Evolutionary conservation across 164 flowering plant genomes (phyloP).

Genomic region (Buxus sempervirens): DNA sequence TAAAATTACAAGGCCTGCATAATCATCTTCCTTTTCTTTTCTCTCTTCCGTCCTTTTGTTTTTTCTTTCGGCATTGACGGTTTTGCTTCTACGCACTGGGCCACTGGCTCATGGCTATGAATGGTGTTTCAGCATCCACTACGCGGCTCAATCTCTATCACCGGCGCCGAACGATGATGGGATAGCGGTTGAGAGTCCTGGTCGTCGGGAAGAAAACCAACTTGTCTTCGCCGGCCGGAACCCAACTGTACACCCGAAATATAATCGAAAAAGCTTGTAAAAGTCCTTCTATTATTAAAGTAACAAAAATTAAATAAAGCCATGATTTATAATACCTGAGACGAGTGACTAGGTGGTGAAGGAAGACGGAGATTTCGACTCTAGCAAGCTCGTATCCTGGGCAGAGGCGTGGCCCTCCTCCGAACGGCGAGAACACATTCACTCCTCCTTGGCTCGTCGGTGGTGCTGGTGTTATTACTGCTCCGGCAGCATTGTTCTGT

Average conservation of each 20-base stretch:
- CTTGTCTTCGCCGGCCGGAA: slow-evolving; percentile 80
- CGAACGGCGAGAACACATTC: slow-evolving; percentile 73
- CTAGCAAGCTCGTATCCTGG: slow-evolving; percentile 93
- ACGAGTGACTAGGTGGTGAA: slow-evolving; percentile 76
- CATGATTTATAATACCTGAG: slow-evolving; percentile 46
- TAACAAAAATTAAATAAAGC: too few species aligned
- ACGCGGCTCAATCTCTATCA: too few species aligned
- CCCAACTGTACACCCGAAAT: slow-evolving; percentile 53
- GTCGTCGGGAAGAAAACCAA: slow-evolving; percentile 94
- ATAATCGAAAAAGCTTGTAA: neutral
- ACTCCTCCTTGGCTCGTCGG: slow-evolving; percentile 4
- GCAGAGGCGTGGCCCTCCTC: slow-evolving; percentile 90
- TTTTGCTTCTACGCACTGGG: too few species aligned
- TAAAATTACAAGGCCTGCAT: neutral
- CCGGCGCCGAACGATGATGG: slow-evolving; percentile 48
- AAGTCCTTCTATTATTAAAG: too few species aligned
- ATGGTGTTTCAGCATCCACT: too few species aligned
- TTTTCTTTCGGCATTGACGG: too few species aligned
- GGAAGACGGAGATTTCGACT: slow-evolving; percentile 80
- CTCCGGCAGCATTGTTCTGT: slow-evolving; percentile 42
- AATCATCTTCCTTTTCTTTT: too few species aligned
- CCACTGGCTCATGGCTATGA: too few species aligned
- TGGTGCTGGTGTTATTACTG: slow-evolving; percentile 15
- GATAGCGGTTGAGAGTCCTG: slow-evolving; percentile 81
- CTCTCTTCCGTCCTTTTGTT: neutral